A percentile compares a stretch with the other conserved stretches of the same genome.
Evolutionary conservation across 2,329 filamentous ascomycete genomes (phyloP).

Genomic region (Nigrospora osmanthi): DNA sequence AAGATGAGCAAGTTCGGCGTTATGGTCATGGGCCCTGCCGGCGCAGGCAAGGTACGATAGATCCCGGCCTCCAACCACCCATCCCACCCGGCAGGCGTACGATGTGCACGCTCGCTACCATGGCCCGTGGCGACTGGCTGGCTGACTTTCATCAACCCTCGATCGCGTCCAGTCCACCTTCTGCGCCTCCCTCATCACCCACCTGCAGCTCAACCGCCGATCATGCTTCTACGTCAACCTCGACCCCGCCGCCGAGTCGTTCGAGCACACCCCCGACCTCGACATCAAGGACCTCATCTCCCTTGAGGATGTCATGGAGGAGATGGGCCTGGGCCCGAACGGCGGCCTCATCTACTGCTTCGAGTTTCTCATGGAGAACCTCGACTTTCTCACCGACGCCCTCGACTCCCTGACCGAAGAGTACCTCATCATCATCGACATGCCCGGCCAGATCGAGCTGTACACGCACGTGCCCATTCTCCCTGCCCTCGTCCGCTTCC

Average conservation of each 20-base stretch:
- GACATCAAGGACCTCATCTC: slow-evolving; percentile 89
- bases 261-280: slow-evolving; percentile 76
- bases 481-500: slow-evolving; percentile 72
- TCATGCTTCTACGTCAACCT: slow-evolving; percentile 98
- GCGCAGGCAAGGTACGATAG: slow-evolving; percentile 71
- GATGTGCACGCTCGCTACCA: not conserved
- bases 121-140: slow-evolving; percentile 1
- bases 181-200: slow-evolving; percentile 85
- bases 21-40: slow-evolving; percentile 93
- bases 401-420: slow-evolving; percentile 80
- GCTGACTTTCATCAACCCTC: slow-evolving; percentile 2
- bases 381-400: slow-evolving; percentile 62
- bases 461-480: slow-evolving; percentile 96
- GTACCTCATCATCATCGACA: slow-evolving; percentile 95
- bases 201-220: slow-evolving; percentile 83
- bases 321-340: slow-evolving; percentile 59
- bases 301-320: slow-evolving; percentile 78
- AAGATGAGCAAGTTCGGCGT: slow-evolving; percentile 88
- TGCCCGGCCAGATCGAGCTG: slow-evolving; percentile 97
- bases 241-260: slow-evolving; percentile 89
- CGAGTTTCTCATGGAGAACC: slow-evolving; percentile 69
- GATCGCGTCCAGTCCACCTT: slow-evolving; percentile 66
- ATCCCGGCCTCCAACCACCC: not conserved
- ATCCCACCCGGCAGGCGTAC: not conserved
- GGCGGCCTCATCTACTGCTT: slow-evolving; percentile 70